Evolutionary conservation across 495 filamentous ascomycete species (phyloP), one percentile per base, ranked within the genome.

Genomic region (Lasiosphaeria ovina): DNA sequence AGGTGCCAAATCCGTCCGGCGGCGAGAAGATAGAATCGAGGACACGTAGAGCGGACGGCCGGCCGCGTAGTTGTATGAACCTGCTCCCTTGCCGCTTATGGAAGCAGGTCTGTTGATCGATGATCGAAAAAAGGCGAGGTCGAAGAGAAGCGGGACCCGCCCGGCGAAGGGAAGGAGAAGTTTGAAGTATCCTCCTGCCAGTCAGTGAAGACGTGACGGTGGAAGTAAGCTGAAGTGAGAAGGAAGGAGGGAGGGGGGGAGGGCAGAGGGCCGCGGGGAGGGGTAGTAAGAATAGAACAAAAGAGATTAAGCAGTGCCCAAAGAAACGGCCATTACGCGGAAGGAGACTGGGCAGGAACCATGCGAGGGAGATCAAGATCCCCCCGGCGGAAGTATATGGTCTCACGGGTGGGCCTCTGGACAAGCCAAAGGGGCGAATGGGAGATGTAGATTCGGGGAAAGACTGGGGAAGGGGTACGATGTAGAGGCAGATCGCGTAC

Each of bases 321-420:
- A 60, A 42, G 54, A 64, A 63, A 62, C 54, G 58, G 32, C 35
- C 31, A 38, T 52, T 42, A 32, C 51, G 24, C 16, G 58, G 48
- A 55, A 33, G 35, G 60, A 33, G 51, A 62, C 63, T 53, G 36
- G 34, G 42, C 11, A 38, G 16, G 24, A 48, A 58, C 61, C 49
- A 70, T 66, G 69, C 67, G 59, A 66, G 57, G 65, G 31, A 42
- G 64, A 67, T 69, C 69, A 67, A 63, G 66, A 68, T 55, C 64
- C 54, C 59, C 64, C 60, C 53, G 59, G 60, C 54, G 54, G 59
- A 16, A n/a, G 55, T 57, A 60, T 57, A 64, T 65, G 69, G 63
- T 54, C 58, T 66, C 62, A 64, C 54, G 36, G 44, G 57, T 52
- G 48, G 44, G 52, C 53, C 53, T 50, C 24, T 33, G 55, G 31